Conservation (phyloP, 2,329 filamentous ascomycete genomes). For the Monilinia fructicola region DNA sequence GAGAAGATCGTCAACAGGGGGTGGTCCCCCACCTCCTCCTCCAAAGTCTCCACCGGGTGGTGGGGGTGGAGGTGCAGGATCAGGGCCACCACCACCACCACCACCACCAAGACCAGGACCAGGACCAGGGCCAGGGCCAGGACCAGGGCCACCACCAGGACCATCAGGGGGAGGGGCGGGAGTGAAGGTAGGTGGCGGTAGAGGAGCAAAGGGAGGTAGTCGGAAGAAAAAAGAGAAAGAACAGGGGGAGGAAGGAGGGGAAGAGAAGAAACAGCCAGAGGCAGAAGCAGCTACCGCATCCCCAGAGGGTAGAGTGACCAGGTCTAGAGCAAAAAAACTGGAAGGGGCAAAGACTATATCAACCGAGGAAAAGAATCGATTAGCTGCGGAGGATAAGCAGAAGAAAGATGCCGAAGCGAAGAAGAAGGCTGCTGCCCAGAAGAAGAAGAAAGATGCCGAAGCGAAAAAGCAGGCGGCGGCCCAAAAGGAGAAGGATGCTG, state of each 20-base stretch:
- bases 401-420: background rate
- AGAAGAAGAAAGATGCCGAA: background rate
- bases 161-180: background rate
- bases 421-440: too few relatives aligned
- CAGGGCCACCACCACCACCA: background rate
- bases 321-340: background rate
- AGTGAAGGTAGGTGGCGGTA: background rate
- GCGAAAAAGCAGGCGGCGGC: too few relatives aligned
- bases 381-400: too few relatives aligned
- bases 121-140: too few relatives aligned
- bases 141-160: background rate
- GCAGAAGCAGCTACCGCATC: background rate
- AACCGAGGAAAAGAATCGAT: background rate
- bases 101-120: too few relatives aligned
- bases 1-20: background rate
- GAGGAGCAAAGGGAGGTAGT: background rate
- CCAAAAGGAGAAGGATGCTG: too few relatives aligned
- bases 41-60: background rate
- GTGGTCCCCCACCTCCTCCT: background rate
- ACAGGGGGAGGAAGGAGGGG: background rate
- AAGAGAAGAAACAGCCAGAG: background rate
- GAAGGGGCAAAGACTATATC: too few relatives aligned
- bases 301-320: background rate
- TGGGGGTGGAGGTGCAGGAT: background rate
- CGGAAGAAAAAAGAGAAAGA: background rate